These are phyloP conservation scores for Candida nanaspora DNA, from an alignment of 805 yeast species.

Conservation along the genomic window DNA sequence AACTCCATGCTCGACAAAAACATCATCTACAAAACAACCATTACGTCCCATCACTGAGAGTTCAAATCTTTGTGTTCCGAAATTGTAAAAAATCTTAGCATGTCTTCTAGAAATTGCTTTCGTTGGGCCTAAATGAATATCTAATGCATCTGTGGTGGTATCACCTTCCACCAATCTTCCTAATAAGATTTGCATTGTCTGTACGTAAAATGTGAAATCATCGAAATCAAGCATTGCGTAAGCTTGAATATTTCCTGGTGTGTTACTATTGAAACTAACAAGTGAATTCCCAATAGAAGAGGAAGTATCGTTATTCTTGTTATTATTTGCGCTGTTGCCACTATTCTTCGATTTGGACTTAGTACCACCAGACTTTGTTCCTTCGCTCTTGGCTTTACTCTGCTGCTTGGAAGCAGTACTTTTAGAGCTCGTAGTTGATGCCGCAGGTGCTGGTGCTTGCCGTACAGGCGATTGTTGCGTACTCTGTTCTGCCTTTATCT, in stretches of 20 bases:
- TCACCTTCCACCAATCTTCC: slow-evolving; percentile 85
- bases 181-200: slow-evolving; percentile 85
- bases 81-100: slow-evolving; percentile 93
- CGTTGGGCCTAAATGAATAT: slow-evolving; percentile 86
- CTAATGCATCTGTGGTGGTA: slow-evolving; percentile 51
- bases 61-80: slow-evolving; percentile 93
- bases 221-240: slow-evolving; percentile 85
- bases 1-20: slow-evolving; percentile 81
- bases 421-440: not conserved
- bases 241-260: slow-evolving; percentile 38
- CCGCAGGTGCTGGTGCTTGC: not conserved
- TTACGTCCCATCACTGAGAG: slow-evolving; percentile 87
- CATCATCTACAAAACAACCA: slow-evolving; percentile 94
- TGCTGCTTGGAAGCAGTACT: too few species aligned
- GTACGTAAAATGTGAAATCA: slow-evolving; percentile 89
- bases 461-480: too few species aligned
- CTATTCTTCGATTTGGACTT: not conserved
- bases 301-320: too few species aligned
- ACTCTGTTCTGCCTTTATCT: too few species aligned
- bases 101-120: slow-evolving; percentile 92
- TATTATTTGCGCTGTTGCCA: slow-evolving; percentile 12
- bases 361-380: too few species aligned
- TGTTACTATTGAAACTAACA: slow-evolving; percentile 4
- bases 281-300: slow-evolving; percentile 8
- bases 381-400: too few species aligned